Evolutionary conservation across 306 rosid genomes (phyloP).

Genomic region (Gastrolobium villosum): DNA sequence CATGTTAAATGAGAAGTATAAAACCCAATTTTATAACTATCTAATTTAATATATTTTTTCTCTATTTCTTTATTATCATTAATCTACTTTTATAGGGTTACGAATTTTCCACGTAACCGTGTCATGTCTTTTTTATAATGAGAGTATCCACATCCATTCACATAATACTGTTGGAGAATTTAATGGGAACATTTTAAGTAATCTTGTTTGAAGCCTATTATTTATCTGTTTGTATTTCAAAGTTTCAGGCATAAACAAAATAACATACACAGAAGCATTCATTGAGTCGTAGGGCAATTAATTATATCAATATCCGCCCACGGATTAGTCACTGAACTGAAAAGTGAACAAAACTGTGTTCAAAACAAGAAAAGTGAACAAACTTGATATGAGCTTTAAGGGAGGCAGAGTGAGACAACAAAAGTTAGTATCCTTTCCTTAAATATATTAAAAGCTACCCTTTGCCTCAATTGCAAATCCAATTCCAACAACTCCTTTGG

Average conservation of each 20-base stretch:
- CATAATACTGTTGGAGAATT: background rate
- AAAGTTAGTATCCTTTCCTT: constrained; percentile 39
- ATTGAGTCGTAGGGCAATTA: background rate
- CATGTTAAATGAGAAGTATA: too few species aligned
- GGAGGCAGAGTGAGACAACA: constrained; percentile 17
- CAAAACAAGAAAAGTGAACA: background rate
- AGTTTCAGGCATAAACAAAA: background rate
- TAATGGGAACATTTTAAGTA: background rate
- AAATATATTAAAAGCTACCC: constrained; percentile 35
- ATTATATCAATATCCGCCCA: constrained; percentile 40
- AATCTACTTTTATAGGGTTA: too few species aligned
- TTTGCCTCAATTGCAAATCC: constrained; percentile 18
- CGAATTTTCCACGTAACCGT: too few species aligned
- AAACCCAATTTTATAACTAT: too few species aligned
- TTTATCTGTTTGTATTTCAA: background rate
- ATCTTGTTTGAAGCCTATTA: background rate
- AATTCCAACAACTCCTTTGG: background rate
- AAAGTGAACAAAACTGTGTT: background rate
- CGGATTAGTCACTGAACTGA: constrained; percentile 20
- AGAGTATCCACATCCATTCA: background rate
- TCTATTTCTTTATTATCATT: too few species aligned
- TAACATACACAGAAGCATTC: background rate
- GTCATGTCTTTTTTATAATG: too few species aligned
- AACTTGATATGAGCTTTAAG: background rate
- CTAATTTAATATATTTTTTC: too few species aligned